Percentiles rank a stretch among this genome's conserved stretches.
Evolutionary conservation across 2,329 filamentous ascomycete species (phyloP).

Genomic region (Exophiala xenobiotica): DNA sequence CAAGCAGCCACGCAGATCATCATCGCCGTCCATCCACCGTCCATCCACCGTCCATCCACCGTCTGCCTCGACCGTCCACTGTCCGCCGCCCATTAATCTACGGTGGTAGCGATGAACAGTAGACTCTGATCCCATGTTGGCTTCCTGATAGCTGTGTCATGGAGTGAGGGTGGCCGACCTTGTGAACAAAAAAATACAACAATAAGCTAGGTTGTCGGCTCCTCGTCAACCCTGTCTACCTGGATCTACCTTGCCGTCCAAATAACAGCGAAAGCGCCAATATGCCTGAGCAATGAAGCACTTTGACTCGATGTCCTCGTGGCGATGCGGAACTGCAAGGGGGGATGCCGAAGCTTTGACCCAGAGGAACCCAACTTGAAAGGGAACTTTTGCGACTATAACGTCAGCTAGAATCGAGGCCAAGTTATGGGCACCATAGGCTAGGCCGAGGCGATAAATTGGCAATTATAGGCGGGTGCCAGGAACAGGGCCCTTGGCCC

Average conservation of each 20-base stretch:
- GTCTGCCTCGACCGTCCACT: no score
- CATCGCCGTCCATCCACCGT: no score
- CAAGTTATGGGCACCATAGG: no score
- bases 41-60: no score
- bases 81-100: no score
- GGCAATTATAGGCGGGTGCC: no score
- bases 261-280: conserved; percentile 9
- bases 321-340: conserved; percentile 6
- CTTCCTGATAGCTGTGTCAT: conserved; percentile 11
- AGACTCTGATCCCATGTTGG: conserved; percentile 13
- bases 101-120: conserved; percentile 8
- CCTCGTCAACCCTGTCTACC: background rate
- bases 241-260: conserved; percentile 10
- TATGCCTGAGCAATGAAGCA: conserved; percentile 7
- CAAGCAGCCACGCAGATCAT: no score
- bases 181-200: background rate
- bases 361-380: background rate
- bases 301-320: conserved; percentile 7
- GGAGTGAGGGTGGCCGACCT: conserved; percentile 6
- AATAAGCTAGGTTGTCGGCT: background rate
- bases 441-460: no score
- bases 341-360: background rate
- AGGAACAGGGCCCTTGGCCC: no score
- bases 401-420: no score
- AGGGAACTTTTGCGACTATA: background rate